These are phyloP conservation scores for Mortierella sp. DNA, from an alignment of 371 early-diverging fungal species.

Conservation along the genomic window DNA sequence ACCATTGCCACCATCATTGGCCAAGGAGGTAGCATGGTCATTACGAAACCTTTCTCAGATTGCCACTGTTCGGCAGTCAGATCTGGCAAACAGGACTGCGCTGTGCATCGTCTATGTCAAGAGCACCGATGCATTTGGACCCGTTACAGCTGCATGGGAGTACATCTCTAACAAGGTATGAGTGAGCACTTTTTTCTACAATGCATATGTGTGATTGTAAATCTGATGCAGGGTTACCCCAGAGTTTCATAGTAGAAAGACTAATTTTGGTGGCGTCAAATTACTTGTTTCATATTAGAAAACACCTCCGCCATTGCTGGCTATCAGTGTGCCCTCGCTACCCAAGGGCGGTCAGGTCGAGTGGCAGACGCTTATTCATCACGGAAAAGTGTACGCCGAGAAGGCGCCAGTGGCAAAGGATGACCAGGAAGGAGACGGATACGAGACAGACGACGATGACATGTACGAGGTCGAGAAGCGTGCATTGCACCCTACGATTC, in stretches of 20 bases:
- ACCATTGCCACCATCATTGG: slow-evolving; percentile 58
- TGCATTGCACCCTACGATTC: slow-evolving; percentile 21
- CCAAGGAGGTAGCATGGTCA: slow-evolving; percentile 60
- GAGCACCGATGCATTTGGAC: slow-evolving; percentile 43
- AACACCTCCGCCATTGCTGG: slow-evolving; percentile 60
- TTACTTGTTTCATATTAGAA: background rate
- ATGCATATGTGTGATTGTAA: background rate
- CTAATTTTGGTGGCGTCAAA: slow-evolving; percentile 3
- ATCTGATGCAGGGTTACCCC: background rate
- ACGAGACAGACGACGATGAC: slow-evolving; percentile 62
- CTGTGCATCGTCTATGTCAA: slow-evolving; percentile 66
- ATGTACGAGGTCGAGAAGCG: slow-evolving; percentile 45
- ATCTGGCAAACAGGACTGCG: slow-evolving; percentile 51
- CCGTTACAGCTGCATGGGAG: slow-evolving; percentile 60
- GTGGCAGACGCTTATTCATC: slow-evolving; percentile 69
- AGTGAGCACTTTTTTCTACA: background rate
- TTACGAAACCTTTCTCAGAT: slow-evolving; percentile 64
- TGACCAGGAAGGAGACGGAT: slow-evolving; percentile 26
- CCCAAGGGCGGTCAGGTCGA: slow-evolving; percentile 74
- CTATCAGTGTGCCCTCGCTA: slow-evolving; percentile 68
- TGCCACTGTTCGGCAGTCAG: slow-evolving; percentile 44
- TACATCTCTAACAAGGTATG: slow-evolving; percentile 39
- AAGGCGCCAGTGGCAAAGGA: slow-evolving; percentile 10
- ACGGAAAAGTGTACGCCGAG: slow-evolving; percentile 55
- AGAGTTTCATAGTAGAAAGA: background rate